phyloP scores from a whole-genome alignment of 768 basidiomycete genomes.

The Boletus sp. region DNA sequence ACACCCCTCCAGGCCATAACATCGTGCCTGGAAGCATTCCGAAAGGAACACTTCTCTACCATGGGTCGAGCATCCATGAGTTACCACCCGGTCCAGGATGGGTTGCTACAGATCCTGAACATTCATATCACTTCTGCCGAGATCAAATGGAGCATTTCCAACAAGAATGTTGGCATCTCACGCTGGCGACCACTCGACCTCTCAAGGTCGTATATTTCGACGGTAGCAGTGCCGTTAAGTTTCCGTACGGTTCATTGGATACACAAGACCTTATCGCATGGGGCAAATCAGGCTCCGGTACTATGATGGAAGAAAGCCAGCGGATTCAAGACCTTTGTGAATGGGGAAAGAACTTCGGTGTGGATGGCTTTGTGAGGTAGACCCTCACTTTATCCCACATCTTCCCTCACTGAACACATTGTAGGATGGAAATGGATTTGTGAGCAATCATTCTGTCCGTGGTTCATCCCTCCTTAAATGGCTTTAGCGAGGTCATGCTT shows the following conservation, averaged over 20 bases:
- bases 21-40: constrained; percentile 35
- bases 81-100: constrained; percentile 33
- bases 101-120: constrained; percentile 37
- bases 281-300: constrained; percentile 29
- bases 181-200: constrained; percentile 24
- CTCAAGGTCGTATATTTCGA: constrained; percentile 53
- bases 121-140: constrained; percentile 39
- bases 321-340: constrained; percentile 41
- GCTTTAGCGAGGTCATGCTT: constrained; percentile 36
- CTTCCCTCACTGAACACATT: not conserved
- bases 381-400: not conserved
- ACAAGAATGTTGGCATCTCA: constrained; percentile 18
- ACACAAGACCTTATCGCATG: constrained; percentile 48
- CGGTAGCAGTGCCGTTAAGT: constrained; percentile 47
- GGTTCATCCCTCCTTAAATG: not conserved
- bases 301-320: constrained; percentile 29
- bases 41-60: constrained; percentile 38
- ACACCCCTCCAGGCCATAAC: constrained; percentile 18
- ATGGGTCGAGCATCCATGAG: constrained; percentile 19
- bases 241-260: constrained; percentile 42
- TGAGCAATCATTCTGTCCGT: constrained; percentile 7
- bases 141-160: not conserved
- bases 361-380: constrained; percentile 51
- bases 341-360: constrained; percentile 39
- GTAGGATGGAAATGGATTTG: constrained; percentile 34